Conservation (phyloP, 73 alveolate genomes). For the Blepharisma japonicum region DNA sequence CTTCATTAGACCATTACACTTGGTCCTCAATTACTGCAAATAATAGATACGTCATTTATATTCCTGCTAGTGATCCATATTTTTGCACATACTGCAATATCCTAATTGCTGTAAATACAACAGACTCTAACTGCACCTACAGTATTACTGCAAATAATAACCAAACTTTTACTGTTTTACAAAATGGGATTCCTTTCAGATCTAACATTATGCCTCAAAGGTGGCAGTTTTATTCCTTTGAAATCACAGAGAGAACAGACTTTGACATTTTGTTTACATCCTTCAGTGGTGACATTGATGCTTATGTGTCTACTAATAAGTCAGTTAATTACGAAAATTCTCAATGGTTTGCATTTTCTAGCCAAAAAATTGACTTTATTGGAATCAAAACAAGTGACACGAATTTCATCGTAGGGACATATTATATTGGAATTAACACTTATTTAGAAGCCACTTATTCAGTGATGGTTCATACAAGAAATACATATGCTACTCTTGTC, state of each 20-base stretch:
- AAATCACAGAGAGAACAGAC: neutral
- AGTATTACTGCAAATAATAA: neutral
- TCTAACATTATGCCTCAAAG: neutral
- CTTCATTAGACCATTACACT: neutral
- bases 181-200: slow-evolving; percentile 6
- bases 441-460: neutral
- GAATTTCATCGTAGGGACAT: slow-evolving; percentile 1
- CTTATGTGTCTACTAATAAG: neutral
- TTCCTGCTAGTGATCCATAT: neutral
- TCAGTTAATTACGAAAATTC: neutral
- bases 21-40: neutral
- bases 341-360: neutral
- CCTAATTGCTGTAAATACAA: neutral
- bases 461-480: neutral
- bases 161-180: neutral
- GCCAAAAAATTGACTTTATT: neutral
- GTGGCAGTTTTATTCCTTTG: slow-evolving; percentile 12
- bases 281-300: neutral
- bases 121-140: neutral
- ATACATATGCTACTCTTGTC: neutral
- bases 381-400: neutral
- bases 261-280: neutral
- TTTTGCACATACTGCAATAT: neutral
- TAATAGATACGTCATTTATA: neutral
- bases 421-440: neutral